Evolutionary conservation across 768 basidiomycete species (phyloP).

Genomic region (Kwoniella dendrophila): DNA sequence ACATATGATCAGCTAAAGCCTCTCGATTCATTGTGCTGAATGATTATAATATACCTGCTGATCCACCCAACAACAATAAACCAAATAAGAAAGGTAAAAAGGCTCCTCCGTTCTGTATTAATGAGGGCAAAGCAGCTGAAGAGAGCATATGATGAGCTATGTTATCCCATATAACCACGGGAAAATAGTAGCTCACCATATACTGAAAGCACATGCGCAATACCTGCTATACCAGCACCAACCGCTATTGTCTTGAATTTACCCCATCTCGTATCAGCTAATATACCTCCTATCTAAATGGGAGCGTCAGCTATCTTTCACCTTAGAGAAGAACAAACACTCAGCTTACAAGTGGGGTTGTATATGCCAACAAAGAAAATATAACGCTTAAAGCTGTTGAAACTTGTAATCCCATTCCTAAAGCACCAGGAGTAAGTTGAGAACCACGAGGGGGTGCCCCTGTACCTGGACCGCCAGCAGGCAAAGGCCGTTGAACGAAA

Average conservation of each 20-base stretch:
- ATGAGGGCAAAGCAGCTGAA: constrained; percentile 20
- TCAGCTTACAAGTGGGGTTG: constrained; percentile 30
- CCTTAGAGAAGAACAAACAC: neutral
- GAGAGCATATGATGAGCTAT: neutral
- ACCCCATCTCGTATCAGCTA: constrained; percentile 25
- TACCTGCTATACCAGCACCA: constrained; percentile 14
- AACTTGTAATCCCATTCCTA: constrained; percentile 22
- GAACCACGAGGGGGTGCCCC: constrained; percentile 28
- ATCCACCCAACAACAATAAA: constrained; percentile 23
- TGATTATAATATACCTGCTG: constrained; percentile 12
- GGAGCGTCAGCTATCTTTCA: neutral
- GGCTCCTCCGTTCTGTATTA: constrained; percentile 15
- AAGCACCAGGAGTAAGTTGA: constrained; percentile 27
- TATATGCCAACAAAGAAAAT: constrained; percentile 45
- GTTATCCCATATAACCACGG: neutral
- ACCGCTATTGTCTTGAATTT: constrained; percentile 28
- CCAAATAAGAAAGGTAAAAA: constrained; percentile 32
- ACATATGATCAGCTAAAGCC: neutral
- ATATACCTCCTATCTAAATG: constrained; percentile 13
- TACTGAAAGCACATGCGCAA: constrained; percentile 23
- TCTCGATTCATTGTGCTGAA: neutral
- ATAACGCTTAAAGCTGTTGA: constrained; percentile 34
- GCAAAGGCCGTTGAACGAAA: constrained; percentile 40
- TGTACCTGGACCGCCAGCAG: constrained; percentile 38
- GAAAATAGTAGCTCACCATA: constrained; percentile 14